These are phyloP conservation scores for Angomonas ambiguus DNA, from an alignment of 208 protist species.

Conservation along the genomic window DNA sequence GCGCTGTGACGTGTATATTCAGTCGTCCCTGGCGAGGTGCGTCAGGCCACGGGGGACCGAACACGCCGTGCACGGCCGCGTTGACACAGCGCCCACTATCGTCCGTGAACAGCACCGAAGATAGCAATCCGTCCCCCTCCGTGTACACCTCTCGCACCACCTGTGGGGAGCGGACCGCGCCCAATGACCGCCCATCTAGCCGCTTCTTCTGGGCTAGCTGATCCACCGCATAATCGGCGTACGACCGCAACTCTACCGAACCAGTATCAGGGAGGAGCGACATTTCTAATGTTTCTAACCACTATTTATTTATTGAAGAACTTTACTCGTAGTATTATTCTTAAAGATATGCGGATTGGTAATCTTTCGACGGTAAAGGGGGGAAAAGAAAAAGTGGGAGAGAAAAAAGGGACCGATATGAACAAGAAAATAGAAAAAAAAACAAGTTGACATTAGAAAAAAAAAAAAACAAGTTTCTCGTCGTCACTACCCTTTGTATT, in stretches of 20 bases:
- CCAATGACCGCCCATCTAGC: conserved; percentile 49
- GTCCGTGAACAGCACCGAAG: conserved; percentile 75
- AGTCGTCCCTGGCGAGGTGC: conserved; percentile 58
- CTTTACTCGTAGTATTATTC: too few relatives aligned
- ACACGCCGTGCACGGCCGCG: conserved; percentile 59
- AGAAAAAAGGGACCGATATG: neutral
- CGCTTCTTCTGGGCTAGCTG: conserved; percentile 39
- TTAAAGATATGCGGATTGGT: neutral
- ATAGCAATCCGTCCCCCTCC: conserved; percentile 25
- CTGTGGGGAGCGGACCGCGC: conserved; percentile 32
- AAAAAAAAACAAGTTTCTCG: too few relatives aligned
- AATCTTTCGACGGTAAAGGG: neutral
- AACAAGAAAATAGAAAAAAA: conserved; percentile 14
- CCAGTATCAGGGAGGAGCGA: conserved; percentile 75
- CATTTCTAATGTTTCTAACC: conserved; percentile 40
- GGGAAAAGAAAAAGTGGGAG: neutral
- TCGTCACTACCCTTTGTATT: too few relatives aligned
- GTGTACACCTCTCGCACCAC: conserved; percentile 41
- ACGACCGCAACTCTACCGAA: conserved; percentile 65
- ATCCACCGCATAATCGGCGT: conserved; percentile 40
- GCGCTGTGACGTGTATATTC: conserved; percentile 56
- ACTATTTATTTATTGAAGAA: too few relatives aligned
- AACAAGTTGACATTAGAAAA: neutral
- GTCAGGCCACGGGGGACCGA: conserved; percentile 60
- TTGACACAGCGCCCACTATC: conserved; percentile 52